Base-by-base conservation (phyloP, 345 rosid genomes). In the Clarkia xantiana region DNA sequence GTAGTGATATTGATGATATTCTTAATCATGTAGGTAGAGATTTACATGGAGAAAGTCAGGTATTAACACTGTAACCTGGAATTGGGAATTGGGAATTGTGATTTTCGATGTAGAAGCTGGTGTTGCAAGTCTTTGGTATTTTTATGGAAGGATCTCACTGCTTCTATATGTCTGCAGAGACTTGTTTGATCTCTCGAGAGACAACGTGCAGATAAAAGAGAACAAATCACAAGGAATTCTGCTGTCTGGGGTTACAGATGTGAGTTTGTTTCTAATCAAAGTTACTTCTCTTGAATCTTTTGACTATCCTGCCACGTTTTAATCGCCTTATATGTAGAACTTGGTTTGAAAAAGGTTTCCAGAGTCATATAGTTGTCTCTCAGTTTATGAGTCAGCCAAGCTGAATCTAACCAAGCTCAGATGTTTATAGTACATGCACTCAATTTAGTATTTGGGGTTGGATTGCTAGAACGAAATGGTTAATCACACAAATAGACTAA, bases 11-110 rank as follows among this genome's bases (percentile, higher is more conserved):
- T 41, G 50, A n/a, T 52, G 16, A 16, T 12, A 39, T 46, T 34
- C 44, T 60, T 40, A 51, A 45, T 54, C 50, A 18, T 67, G 18
- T 46, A 85, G 95, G 95, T 89, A 8, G 97, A 85, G 69, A 85
- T 89, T 64, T 89, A 89, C 69, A 78, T 89, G 97, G 97, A 85
- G 77, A 85, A 76, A 79, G 84, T 89, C 62, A 82, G 95, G 95
- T 78, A 63, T 34, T 47, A 23, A 12, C 34, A 15, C 1, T 11
- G 42, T 25, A 55, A 15, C 38, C 18, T 43, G 18, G 47, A 47
- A 19, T 25, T 12, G 18, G 44, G 49, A 52, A 41, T 47, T 47
- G 17, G 25, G 46, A 18, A 43, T 44, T 43, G 36, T 29, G 36
- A 29, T 29, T 29, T 29, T 10, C 36, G 6, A 29, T 29, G 6